Conservation (phyloP, 768 basidiomycete genomes). For the Daedaleopsis sinensis region DNA sequence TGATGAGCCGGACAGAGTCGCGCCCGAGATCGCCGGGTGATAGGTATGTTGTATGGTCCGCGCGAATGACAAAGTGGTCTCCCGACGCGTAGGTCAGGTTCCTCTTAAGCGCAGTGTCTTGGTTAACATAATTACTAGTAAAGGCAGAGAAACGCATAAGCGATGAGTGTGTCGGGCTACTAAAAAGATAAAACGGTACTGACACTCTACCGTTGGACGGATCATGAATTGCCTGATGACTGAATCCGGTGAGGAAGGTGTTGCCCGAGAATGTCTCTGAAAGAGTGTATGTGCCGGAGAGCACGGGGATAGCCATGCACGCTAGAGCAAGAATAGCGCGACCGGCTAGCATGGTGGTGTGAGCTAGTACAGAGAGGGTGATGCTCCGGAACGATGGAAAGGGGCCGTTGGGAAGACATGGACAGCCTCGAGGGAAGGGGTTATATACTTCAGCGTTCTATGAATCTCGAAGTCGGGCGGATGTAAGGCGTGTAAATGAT, state of each 20-base stretch:
- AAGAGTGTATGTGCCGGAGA: slow-evolving; percentile 48
- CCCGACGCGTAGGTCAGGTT: slow-evolving; percentile 62
- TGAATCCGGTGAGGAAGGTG: slow-evolving; percentile 55
- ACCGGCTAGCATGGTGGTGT: slow-evolving; percentile 8
- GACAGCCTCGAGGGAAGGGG: too few relatives aligned
- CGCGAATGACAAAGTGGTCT: slow-evolving; percentile 56
- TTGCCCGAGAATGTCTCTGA: slow-evolving; percentile 47
- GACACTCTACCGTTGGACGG: slow-evolving; percentile 54
- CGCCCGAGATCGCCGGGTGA: slow-evolving; percentile 53
- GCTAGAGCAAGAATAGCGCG: slow-evolving; percentile 3
- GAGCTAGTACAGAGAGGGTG: too few relatives aligned
- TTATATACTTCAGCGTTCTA: not conserved
- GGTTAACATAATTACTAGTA: slow-evolving; percentile 45
- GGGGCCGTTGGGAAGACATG: too few relatives aligned
- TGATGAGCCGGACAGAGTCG: slow-evolving; percentile 58
- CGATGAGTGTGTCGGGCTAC: not conserved
- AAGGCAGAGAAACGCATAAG: not conserved
- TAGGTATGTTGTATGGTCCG: slow-evolving; percentile 54
- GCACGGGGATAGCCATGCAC: slow-evolving; percentile 18
- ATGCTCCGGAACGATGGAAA: too few relatives aligned
- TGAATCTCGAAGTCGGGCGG: slow-evolving; percentile 2
- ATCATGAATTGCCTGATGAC: slow-evolving; percentile 53
- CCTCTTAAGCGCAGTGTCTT: slow-evolving; percentile 49
- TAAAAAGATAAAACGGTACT: not conserved
- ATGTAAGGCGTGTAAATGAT: not conserved